Base-by-base conservation (phyloP, 139 green algal genomes). In the Coelastrella sp. region DNA sequence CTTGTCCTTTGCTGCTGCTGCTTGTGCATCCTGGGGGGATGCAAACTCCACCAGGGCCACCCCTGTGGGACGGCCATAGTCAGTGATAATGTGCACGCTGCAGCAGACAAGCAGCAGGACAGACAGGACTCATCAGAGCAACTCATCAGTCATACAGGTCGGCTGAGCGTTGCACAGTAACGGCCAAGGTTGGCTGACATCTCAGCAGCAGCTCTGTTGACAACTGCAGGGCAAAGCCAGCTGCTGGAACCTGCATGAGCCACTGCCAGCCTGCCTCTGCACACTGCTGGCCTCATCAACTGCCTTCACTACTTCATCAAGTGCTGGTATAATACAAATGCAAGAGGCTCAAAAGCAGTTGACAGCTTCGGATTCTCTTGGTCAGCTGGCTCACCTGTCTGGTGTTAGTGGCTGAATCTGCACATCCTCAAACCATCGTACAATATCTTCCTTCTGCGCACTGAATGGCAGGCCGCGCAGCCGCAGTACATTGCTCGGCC, bases 401-500 rank as follows among this genome's bases (percentile, higher is more conserved):
- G 56, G 20, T 14, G 49, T 8, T 14, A 86, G 65, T 25, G 87
- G 87, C n/a, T 81, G 58, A n/a, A 90, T 73, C 85, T 84, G 72
- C 11, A 87, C 35, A 88, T 97, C 95, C 27, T 97, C 92, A 92
- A 99, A 99, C 92, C 97, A 99, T 7, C 93, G 74, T 9, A 94
- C 91, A 84, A 99, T 96, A 82, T 98, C 96, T 6, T 97, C 90
- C 24, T 92, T 91, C 7, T 92, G 93, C n/a, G 95, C 95, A 12
- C 88, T 93, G 91, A 97, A 99, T 4, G 97, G 97, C 87, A 99
- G 92, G 4, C 97, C 97, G 7, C 97, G 92, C 88, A 99, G 92
- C 91, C 96, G 96, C 61, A 99, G 92, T 56, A 98, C 92, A 65
- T 90, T 94, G 78, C 93, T 96, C 70, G 91, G 91, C 27, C 87